These are phyloP conservation scores for Arthrobotrys entomopaga DNA, from an alignment of 2,329 filamentous ascomycete species.

Conservation along the genomic window DNA sequence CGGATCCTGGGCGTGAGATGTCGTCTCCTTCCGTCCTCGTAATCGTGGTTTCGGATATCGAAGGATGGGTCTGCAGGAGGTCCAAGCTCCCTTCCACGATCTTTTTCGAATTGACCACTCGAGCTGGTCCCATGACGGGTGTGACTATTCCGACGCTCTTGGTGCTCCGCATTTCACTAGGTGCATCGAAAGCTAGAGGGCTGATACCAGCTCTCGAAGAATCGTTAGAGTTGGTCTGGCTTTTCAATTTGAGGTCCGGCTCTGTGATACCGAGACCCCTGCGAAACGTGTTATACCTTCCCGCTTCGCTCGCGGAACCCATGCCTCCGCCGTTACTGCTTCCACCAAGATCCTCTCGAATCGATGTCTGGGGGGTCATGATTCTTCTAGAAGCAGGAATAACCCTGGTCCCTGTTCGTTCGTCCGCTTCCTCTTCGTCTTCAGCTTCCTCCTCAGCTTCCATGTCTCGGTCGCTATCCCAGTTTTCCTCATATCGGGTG, in stretches of 20 bases:
- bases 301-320: slow-evolving; percentile 51
- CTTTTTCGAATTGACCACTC: slow-evolving; percentile 50
- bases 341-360: slow-evolving; percentile 44
- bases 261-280: slow-evolving; percentile 53
- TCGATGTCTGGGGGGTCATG: slow-evolving; percentile 51
- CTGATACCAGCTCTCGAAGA: slow-evolving; percentile 36
- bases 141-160: slow-evolving; percentile 43
- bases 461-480: slow-evolving; percentile 41
- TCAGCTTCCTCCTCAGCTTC: slow-evolving; percentile 37
- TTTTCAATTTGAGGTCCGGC: slow-evolving; percentile 46
- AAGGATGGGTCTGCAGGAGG: slow-evolving; percentile 51
- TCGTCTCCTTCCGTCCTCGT: slow-evolving; percentile 51
- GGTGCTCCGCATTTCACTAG: slow-evolving; percentile 16
- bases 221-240: slow-evolving; percentile 48
- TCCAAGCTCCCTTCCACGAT: slow-evolving; percentile 49
- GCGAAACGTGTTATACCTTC: slow-evolving; percentile 56
- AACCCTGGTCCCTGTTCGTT: slow-evolving; percentile 41
- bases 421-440: slow-evolving; percentile 40
- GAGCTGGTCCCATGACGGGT: slow-evolving; percentile 49
- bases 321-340: slow-evolving; percentile 40
- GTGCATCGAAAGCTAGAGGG: slow-evolving; percentile 23
- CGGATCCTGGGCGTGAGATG: slow-evolving; percentile 43
- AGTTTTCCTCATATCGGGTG: slow-evolving; percentile 33
- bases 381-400: slow-evolving; percentile 55
- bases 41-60: slow-evolving; percentile 45